Evolutionary conservation across 345 rosid species (phyloP), one percentile per base, ranked within the genome.

Genomic region (Hypericum androsaemum): DNA sequence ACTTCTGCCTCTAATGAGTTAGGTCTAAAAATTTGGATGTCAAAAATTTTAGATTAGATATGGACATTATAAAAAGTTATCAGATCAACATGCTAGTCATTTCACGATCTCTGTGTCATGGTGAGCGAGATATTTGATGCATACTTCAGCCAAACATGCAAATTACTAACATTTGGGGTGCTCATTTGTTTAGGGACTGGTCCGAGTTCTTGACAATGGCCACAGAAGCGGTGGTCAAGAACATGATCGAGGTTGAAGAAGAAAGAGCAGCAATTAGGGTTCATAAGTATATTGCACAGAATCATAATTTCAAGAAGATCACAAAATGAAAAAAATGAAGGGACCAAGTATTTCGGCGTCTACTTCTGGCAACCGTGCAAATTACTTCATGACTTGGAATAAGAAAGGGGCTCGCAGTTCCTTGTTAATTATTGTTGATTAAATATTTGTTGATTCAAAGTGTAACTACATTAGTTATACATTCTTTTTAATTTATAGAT

Each of bases 121-220:
- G 12, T 6, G 47, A 44, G 2, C 2, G 7, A 44, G 12, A 12
- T 12, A 11, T 44, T 0, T 7, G 5, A 6, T 8, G 7, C 0
- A 12, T 12, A 13, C 52, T 38, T 50, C 55, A 16, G 49, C 32
- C 10, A 47, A 14, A 47, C 9, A 47, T 47, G 52, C 8, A 7
- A 7, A 50, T 9, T 14, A 32, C 3, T 50, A 8, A 50, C 11
- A 47, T 47, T 47, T 10, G 22, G 10, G 36, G 36, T 35, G 1
- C 12, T 12, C 35, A n/a, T 35, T 7, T 37, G 11, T 11, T 15
- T 41, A 90, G 98, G 74, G 82, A 90, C 52, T 90, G 98, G 98
- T 79, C 98, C 41, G 54, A 84, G 43, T 80, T 90, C 68, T 63
- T 90, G 60, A 64, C 43, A 11, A 67, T 37, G 39, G 80, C 98